Conservation (phyloP, 2,329 filamentous ascomycete species). For the Leptosphaerulina australis region DNA sequence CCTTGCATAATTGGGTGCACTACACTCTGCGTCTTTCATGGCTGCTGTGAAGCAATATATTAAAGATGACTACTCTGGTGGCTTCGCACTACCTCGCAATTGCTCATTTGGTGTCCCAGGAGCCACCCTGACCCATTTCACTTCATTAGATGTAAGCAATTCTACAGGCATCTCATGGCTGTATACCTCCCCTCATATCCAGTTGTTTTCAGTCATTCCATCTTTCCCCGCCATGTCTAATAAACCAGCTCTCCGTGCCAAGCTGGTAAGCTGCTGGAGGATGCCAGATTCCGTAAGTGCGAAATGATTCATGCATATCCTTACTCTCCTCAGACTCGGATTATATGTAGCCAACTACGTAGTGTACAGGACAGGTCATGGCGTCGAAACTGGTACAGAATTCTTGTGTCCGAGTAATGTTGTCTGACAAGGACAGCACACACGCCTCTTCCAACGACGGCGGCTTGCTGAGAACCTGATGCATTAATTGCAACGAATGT, state of each 20-base stretch:
- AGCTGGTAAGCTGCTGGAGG: constrained; percentile 17
- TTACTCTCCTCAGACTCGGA: constrained; percentile 29
- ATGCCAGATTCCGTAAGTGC: constrained; percentile 11
- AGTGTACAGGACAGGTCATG: constrained; percentile 1
- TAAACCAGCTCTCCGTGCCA: constrained; percentile 5
- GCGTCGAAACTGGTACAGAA: constrained; percentile 9
- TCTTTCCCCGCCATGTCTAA: constrained; percentile 21
- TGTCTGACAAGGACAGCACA: constrained; percentile 30
- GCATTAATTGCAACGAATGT: constrained; percentile 29
- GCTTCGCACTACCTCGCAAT: constrained; percentile 29
- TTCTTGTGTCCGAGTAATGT: constrained; percentile 30
- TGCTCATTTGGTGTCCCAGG: constrained; percentile 28
- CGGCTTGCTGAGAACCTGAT: constrained; percentile 33
- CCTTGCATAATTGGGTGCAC: constrained; percentile 14
- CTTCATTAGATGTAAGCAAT: constrained; percentile 14
- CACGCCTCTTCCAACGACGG: constrained; percentile 28
- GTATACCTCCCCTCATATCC: constrained; percentile 12
- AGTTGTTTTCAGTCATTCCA: constrained; percentile 24
- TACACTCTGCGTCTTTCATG: constrained; percentile 13
- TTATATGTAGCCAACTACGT: constrained; percentile 18
- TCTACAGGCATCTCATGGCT: constrained; percentile 8
- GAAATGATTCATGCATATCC: constrained; percentile 26
- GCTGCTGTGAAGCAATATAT: constrained; percentile 23
- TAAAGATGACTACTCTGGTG: constrained; percentile 21
- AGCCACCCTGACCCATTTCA: constrained; percentile 23